Evolutionary conservation across 2,329 filamentous ascomycete species (phyloP).

Genomic region (Neobulgaria alba): DNA sequence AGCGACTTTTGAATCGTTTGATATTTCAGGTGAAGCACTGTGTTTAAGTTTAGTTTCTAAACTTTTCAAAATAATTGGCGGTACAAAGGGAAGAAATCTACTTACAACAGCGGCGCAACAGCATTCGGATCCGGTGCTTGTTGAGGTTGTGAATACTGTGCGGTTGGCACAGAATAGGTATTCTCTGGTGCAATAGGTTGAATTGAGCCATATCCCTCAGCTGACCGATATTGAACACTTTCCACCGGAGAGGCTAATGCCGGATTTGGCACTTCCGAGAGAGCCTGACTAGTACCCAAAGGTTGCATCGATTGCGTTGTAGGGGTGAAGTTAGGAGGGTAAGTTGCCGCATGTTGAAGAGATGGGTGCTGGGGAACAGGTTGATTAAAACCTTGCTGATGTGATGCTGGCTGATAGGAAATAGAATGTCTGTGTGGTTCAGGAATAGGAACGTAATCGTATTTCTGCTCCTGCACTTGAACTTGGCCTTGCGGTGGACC

Average conservation of each 20-base stretch:
- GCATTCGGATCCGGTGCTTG: no score
- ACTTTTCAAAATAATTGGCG: no score
- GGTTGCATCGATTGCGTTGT: no score
- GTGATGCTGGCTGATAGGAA: conserved; percentile 3
- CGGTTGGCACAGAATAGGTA: no score
- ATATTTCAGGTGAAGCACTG: conserved; percentile 5
- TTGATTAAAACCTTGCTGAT: conserved; percentile 1
- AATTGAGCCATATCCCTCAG: background rate
- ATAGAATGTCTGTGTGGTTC: background rate
- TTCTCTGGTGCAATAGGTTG: no score
- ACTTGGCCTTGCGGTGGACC: background rate
- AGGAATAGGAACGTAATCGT: conserved; percentile 9
- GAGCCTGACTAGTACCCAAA: no score
- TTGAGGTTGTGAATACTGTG: no score
- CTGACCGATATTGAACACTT: background rate
- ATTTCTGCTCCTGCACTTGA: conserved; percentile 10
- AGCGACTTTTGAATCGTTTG: background rate
- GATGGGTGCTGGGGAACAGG: background rate
- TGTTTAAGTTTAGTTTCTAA: background rate
- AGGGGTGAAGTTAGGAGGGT: background rate
- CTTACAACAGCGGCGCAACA: no score
- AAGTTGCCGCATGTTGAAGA: background rate
- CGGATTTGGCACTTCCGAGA: no score
- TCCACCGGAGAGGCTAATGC: background rate
- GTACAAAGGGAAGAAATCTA: no score